Evolutionary conservation across 2,329 filamentous ascomycete species (phyloP).

Genomic region (Chaetomium sp.): DNA sequence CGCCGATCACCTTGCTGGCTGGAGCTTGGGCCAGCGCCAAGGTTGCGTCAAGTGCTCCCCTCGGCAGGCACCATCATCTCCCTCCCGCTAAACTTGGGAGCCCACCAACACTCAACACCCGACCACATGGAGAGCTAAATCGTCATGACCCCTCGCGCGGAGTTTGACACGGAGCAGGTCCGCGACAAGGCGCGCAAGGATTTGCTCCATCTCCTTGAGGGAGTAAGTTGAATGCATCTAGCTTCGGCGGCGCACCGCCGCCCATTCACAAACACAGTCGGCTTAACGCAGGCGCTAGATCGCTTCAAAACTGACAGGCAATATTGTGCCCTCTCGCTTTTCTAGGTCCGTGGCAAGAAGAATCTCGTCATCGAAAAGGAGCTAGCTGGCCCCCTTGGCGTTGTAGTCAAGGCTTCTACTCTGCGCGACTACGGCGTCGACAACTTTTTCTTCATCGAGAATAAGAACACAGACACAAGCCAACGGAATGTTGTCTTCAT

Average conservation of each 20-base stretch:
- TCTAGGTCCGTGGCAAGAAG: constrained; percentile 94
- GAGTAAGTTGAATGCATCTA: constrained; percentile 58
- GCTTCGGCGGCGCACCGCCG: not conserved
- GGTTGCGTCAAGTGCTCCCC: not conserved
- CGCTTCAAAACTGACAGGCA: constrained; percentile 19
- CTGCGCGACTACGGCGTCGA: constrained; percentile 97
- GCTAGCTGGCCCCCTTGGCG: constrained; percentile 80
- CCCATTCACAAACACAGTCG: too few relatives aligned
- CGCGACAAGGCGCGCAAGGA: constrained; percentile 80
- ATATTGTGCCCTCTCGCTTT: not conserved
- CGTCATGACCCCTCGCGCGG: constrained; percentile 61
- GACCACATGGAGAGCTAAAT: constrained; percentile 41
- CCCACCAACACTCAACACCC: constrained; percentile 11
- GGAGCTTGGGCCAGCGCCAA: constrained; percentile 14
- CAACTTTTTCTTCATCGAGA: constrained; percentile 95
- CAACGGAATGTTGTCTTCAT: constrained; percentile 95
- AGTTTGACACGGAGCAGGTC: constrained; percentile 70
- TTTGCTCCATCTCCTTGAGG: constrained; percentile 83
- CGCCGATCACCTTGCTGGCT: not conserved
- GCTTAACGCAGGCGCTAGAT: constrained; percentile 1
- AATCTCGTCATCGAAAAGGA: constrained; percentile 90
- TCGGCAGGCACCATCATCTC: not conserved
- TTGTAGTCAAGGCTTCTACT: constrained; percentile 91
- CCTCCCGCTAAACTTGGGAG: not conserved
- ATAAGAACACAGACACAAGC: constrained; percentile 87